Evolutionary conservation across 208 protist genomes (phyloP).

Genomic region (Acanthamoeba culbertsoni): DNA sequence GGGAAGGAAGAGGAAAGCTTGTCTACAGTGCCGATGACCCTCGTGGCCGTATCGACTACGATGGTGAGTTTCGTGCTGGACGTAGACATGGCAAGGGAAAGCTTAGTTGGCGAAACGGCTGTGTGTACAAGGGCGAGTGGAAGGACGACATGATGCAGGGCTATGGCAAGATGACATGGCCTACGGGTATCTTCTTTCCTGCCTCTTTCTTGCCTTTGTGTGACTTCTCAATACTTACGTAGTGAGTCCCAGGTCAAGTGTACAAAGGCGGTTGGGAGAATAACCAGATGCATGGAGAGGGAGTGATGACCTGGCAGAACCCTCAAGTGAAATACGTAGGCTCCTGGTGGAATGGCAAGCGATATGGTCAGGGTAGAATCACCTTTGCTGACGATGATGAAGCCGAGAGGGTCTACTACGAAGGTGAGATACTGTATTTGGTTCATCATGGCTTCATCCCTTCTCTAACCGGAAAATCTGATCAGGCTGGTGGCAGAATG

Average conservation of each 20-base stretch:
- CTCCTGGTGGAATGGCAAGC: conserved; percentile 15
- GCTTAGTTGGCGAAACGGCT: conserved; percentile 5
- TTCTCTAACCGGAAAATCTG: neutral
- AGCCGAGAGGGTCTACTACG: conserved; percentile 7
- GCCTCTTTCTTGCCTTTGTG: neutral
- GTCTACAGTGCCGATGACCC: conserved; percentile 34
- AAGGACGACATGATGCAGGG: conserved; percentile 59
- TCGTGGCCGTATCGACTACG: neutral
- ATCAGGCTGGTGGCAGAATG: conserved; percentile 2
- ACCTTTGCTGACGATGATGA: conserved; percentile 20
- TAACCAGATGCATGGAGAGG: conserved; percentile 46
- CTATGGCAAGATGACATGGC: neutral
- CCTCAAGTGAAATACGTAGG: neutral
- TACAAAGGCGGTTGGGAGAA: conserved; percentile 52
- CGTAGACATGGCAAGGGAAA: neutral
- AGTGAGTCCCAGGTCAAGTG: neutral
- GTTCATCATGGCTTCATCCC: neutral
- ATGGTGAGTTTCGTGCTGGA: neutral
- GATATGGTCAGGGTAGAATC: neutral
- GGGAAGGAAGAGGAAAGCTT: neutral
- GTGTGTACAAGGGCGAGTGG: conserved; percentile 24
- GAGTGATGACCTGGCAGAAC: conserved; percentile 49
- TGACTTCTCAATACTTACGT: neutral
- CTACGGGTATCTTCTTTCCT: neutral
- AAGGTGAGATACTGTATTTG: neutral